Conservation (phyloP, 2,329 filamentous ascomycete genomes). For the Colletotrichum brevisporum region DNA sequence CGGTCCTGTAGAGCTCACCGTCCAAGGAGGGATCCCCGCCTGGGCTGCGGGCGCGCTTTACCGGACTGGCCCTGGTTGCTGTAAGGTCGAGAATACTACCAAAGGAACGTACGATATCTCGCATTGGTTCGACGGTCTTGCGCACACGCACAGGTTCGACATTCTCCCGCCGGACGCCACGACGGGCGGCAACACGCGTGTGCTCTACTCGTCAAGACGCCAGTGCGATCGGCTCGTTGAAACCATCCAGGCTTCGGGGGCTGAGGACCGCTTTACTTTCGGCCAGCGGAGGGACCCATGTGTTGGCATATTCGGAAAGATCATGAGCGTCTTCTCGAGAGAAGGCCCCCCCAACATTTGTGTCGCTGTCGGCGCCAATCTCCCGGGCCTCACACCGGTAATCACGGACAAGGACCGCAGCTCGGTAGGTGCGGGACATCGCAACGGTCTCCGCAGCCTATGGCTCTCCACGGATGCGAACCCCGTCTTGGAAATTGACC, state of each 20-base stretch:
- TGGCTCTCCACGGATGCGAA: slow-evolving; percentile 71
- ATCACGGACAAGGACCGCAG: slow-evolving; percentile 26
- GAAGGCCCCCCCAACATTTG: slow-evolving; percentile 69
- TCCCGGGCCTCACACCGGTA: slow-evolving; percentile 66
- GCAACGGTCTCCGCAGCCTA: slow-evolving; percentile 57
- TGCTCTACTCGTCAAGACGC: slow-evolving; percentile 80
- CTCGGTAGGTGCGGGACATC: slow-evolving; percentile 38
- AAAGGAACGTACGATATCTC: slow-evolving; percentile 72
- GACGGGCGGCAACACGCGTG: slow-evolving; percentile 52
- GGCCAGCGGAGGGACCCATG: slow-evolving; percentile 82
- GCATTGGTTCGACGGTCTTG: slow-evolving; percentile 88
- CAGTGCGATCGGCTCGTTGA: slow-evolving; percentile 76
- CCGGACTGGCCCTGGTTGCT: slow-evolving; percentile 80
- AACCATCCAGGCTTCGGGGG: slow-evolving; percentile 72
- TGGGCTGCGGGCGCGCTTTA: slow-evolving; percentile 82
- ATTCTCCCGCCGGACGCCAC: slow-evolving; percentile 61
- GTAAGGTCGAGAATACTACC: slow-evolving; percentile 70
- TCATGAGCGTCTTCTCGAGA: slow-evolving; percentile 71
- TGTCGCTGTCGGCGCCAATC: slow-evolving; percentile 76
- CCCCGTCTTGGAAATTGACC: slow-evolving; percentile 73
- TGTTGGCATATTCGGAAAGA: slow-evolving; percentile 78
- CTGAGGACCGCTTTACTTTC: slow-evolving; percentile 72
- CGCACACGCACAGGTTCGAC: slow-evolving; percentile 80
- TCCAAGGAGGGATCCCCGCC: slow-evolving; percentile 77
- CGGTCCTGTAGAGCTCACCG: slow-evolving; percentile 72